Conservation (phyloP, 495 filamentous ascomycete species). For the Glarea lozoyensis region DNA sequence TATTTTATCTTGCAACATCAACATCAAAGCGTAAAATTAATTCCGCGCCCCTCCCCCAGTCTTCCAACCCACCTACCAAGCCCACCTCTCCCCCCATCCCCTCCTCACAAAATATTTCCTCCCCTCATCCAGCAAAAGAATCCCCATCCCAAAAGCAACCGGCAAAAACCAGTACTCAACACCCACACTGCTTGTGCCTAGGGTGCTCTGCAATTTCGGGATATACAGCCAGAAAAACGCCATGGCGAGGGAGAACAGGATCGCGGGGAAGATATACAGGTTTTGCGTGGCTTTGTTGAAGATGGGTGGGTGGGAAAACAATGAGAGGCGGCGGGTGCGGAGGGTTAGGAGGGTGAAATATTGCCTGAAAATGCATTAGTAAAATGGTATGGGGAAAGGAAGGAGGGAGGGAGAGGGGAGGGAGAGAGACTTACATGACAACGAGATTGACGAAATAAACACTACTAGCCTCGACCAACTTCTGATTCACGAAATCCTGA, state of each 20-base stretch:
- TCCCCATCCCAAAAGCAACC: constrained; percentile 49
- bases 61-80: not conserved
- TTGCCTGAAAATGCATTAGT: constrained; percentile 37
- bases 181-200: constrained; percentile 47
- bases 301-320: constrained; percentile 55
- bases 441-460: constrained; percentile 71
- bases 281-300: constrained; percentile 51
- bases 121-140: constrained; percentile 49
- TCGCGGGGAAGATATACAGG: constrained; percentile 53
- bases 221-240: constrained; percentile 57
- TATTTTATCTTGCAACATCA: too few species aligned
- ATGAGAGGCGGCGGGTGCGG: constrained; percentile 52
- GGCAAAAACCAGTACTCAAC: constrained; percentile 61
- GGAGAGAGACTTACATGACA: constrained; percentile 42
- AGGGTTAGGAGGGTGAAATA: constrained; percentile 60
- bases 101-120: constrained; percentile 44
- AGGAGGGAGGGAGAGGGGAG: not conserved
- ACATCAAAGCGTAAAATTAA: too few species aligned
- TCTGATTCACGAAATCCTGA: constrained; percentile 33
- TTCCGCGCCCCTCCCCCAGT: too few species aligned
- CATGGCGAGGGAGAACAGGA: constrained; percentile 52
- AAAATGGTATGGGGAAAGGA: not conserved
- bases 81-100: constrained; percentile 31
- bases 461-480: constrained; percentile 48
- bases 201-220: constrained; percentile 41